Evolutionary conservation across 2,329 filamentous ascomycete species (phyloP), one percentile per base, ranked within the genome.

Genomic region (Penicillium hesseltinei): DNA sequence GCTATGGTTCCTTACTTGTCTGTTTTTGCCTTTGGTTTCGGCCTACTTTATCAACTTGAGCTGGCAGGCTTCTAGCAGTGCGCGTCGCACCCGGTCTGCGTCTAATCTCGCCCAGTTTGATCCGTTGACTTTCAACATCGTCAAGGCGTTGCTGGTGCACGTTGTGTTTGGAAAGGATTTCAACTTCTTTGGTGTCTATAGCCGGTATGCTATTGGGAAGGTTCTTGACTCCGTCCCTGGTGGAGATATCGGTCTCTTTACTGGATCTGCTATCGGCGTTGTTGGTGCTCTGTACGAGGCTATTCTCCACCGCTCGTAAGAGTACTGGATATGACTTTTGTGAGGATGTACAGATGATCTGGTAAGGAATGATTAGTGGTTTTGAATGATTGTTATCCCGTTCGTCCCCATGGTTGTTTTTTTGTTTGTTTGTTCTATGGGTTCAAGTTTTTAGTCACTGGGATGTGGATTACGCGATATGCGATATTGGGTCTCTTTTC

Each of bases 31-130:
- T 2, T 78, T 87, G 49, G 61, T 89, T 33, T 80, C 86, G 42
- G 91, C 90, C 27, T 97, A 94, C 79, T 96, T 97, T 73, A 89
- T 96, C 83, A 97, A 97, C 76, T 75, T 97, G 69, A 90, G 87
- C 39, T 76, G 84, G 52, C 80, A 82, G 42, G 78, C 74, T 59
- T 69, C 69, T 13, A 62, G 57, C 35, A 60, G 68, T 50, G 60
- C 58, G 48, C 67, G 65, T 51, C 64, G 58, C 47, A 67, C 60
- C 47, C 73, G 64, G 57, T 67, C 66, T 33, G 56, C 56, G 15
- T 51, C 65, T 23, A 42, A 33, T 57, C 66, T 54, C 49, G 44
- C 69, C 6, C 69, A 61, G 42, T 86, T 93, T 62, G 94, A 99
- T 72, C 92, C 92, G 4, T 78, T 97, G 70, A 89, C 88, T 23